These are phyloP conservation scores for Trichocladium uniseriatum DNA, from an alignment of 495 filamentous ascomycete species.

Conservation along the genomic window DNA sequence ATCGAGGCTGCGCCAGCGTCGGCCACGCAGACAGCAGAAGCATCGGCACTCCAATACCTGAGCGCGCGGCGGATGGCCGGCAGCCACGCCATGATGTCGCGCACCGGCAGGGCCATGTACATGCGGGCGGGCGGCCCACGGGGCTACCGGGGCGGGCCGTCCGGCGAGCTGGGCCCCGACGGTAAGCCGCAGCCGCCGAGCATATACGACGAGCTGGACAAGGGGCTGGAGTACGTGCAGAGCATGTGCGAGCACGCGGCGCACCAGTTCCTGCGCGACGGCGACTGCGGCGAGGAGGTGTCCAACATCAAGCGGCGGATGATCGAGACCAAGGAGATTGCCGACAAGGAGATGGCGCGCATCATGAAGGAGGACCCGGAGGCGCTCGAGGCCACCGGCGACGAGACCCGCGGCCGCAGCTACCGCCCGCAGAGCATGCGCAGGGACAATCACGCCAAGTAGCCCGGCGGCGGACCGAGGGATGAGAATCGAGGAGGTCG, in stretches of 20 bases:
- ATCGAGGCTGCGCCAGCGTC: conserved; percentile 18
- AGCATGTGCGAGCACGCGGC: conserved; percentile 74
- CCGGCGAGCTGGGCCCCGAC: conserved; percentile 1
- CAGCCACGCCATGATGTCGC: conserved; percentile 8
- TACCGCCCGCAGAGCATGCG: conserved; percentile 29
- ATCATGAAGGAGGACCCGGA: conserved; percentile 32
- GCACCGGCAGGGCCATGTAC: conserved; percentile 10
- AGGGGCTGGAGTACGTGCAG: conserved; percentile 67
- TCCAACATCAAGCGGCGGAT: conserved; percentile 53
- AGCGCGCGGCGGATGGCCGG: conserved; percentile 24
- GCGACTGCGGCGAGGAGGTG: conserved; percentile 68
- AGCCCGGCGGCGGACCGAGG: conserved; percentile 10
- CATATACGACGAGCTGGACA: conserved; percentile 64
- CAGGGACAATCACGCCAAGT: not conserved
- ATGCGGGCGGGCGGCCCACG: conserved; percentile 9
- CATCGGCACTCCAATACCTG: conserved; percentile 23
- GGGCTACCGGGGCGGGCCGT: not conserved
- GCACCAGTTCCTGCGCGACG: conserved; percentile 76
- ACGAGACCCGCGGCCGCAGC: conserved; percentile 13
- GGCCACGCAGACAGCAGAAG: not conserved
- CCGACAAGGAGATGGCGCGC: conserved; percentile 49
- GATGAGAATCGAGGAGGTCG: conserved; percentile 8
- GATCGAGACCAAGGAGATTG: conserved; percentile 48
- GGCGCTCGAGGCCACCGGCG: conserved; percentile 17
- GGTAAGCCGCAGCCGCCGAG: conserved; percentile 18